Percentiles rank a stretch among this genome's conserved stretches.
Evolutionary conservation across 495 filamentous ascomycete species (phyloP).

Genomic region (Neurospora sp.): DNA sequence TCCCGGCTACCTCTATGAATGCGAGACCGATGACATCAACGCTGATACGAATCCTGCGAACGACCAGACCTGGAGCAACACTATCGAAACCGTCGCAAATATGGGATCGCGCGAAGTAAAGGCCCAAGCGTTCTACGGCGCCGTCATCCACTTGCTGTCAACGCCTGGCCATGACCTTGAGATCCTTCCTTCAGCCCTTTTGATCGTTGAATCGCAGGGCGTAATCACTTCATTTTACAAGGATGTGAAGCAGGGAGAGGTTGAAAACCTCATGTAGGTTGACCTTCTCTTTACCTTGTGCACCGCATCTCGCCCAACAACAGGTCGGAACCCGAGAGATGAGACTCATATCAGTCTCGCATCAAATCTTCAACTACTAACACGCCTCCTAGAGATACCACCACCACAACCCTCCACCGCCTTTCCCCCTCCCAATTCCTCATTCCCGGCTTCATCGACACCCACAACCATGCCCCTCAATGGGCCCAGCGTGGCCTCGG

Average conservation of each 20-base stretch:
- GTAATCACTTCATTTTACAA: constrained; percentile 27
- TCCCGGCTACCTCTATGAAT: too few relatives aligned
- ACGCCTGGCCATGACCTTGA: constrained; percentile 26
- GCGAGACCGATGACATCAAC: background rate
- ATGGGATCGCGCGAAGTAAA: background rate
- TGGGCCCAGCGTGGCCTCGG: constrained; percentile 52
- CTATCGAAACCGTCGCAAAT: background rate
- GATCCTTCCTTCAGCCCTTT: constrained; percentile 37
- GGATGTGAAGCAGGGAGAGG: background rate
- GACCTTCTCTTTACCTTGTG: background rate
- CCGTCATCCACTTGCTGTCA: constrained; percentile 40
- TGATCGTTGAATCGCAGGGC: constrained; percentile 33
- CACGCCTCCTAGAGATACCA: background rate
- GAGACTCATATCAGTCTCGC: background rate
- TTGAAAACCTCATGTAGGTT: background rate
- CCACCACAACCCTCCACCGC: constrained; percentile 16
- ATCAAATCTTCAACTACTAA: background rate
- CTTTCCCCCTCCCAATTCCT: constrained; percentile 44
- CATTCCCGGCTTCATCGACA: constrained; percentile 54
- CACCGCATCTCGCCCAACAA: background rate
- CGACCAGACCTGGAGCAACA: background rate
- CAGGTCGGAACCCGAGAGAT: background rate
- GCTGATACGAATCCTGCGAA: background rate
- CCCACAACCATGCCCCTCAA: constrained; percentile 58
- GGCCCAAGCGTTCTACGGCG: constrained; percentile 37